Conservation (phyloP, 768 basidiomycete species). For the Leccinum obscurum region DNA sequence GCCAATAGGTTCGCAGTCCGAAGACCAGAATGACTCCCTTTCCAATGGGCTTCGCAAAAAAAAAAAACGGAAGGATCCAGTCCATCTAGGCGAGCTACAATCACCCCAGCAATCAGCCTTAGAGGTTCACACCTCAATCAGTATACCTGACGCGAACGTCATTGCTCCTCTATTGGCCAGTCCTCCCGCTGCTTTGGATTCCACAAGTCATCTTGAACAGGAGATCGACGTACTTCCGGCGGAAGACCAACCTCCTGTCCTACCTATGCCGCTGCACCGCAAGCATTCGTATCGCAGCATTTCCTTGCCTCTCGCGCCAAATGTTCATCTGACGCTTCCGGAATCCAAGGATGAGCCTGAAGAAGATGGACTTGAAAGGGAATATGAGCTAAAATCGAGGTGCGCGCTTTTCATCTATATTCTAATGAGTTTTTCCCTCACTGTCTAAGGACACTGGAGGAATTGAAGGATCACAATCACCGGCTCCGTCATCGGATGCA, state of each 20-base stretch:
- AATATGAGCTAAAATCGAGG: conserved; percentile 50
- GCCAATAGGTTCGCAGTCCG: conserved; percentile 45
- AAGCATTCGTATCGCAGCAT: conserved; percentile 28
- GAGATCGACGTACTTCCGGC: conserved; percentile 7
- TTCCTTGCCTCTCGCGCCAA: conserved; percentile 36
- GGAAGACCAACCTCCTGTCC: not conserved
- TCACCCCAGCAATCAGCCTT: conserved; percentile 13
- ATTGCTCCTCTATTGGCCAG: conserved; percentile 7
- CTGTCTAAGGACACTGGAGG: conserved; percentile 55
- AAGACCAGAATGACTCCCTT: conserved; percentile 35
- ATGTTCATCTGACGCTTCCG: conserved; percentile 31
- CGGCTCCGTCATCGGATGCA: conserved; percentile 69
- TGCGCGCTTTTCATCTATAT: conserved; percentile 8
- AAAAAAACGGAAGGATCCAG: conserved; percentile 19
- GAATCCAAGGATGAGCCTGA: conserved; percentile 42
- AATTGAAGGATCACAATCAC: conserved; percentile 60
- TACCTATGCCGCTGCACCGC: not conserved
- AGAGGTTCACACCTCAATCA: conserved; percentile 12
- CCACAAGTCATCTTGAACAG: conserved; percentile 2
- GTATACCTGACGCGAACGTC: conserved; percentile 8
- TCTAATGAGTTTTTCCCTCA: conserved; percentile 1
- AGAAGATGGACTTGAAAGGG: conserved; percentile 43
- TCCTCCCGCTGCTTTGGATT: not conserved
- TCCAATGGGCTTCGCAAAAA: conserved; percentile 16
- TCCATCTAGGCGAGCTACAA: conserved; percentile 28